Base-by-base conservation (phyloP, 108 stramenopile genomes). In the Asterionellopsis glacialis region DNA sequence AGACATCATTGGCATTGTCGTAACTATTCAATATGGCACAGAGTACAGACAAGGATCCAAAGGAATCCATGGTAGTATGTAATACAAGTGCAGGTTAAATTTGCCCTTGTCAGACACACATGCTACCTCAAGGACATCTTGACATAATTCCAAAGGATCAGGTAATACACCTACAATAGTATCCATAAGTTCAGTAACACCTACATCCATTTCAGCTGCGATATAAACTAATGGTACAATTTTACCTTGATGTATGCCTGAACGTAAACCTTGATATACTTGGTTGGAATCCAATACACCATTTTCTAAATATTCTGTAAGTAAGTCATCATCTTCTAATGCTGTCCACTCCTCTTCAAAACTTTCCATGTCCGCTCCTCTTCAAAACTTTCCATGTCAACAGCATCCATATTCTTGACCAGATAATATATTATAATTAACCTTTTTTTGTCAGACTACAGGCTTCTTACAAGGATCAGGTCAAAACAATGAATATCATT, bases 171-270 rank as follows among this genome's bases (percentile, higher is more conserved):
- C 70, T 2, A 48, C 47, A 9, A 72, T 66, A 22, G 41, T 42
- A 42, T 72, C 70, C 70, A 72, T 66, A 21, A 72, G 51, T 51
- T 72, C 70, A 5, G 51, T 13, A n/a, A 72, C 47, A n/a, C 70
- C 70, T 40, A 66, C 9, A 45, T 72, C 57, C 40, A 45, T 45
- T 50, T 66, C 64, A 15, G 65, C 65, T 14, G 64, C 55, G 0
- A 64, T 72, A 42, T 61, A 72, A 7, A 63, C 70, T 16, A 66
- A 16, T 40, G 70, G 70, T 0, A 66, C 27, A 38, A 72, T 38
- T 50, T 72, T 72, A 5, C 59, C 57, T 12, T 53, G n/a, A 14
- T 12, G 41, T 9, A 60, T 25, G 0, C 41, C 70, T 21, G 26
- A 45, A 5, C 52, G 64, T 1, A 72, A 41, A 28, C 70, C 64